Evolutionary conservation across 108 stramenopile genomes (phyloP).

Genomic region (Stephanodiscus triporus): DNA sequence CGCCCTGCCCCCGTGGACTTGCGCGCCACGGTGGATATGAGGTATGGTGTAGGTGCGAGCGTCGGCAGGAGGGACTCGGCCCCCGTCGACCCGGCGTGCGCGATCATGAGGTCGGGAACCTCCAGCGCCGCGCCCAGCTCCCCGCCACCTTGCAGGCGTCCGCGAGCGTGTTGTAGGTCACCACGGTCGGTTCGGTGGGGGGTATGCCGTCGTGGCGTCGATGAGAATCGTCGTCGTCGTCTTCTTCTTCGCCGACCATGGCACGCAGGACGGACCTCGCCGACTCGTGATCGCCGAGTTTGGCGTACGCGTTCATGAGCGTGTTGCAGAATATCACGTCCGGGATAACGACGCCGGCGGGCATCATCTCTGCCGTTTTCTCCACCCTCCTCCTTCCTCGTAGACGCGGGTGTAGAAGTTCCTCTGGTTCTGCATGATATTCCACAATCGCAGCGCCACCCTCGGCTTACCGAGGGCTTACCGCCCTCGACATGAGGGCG

Average conservation of each 20-base stretch:
- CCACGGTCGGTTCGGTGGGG: constrained; percentile 60
- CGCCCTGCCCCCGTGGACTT: constrained; percentile 42
- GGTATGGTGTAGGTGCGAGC: constrained; percentile 76
- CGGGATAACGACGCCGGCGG: constrained; percentile 44
- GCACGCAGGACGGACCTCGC: constrained; percentile 70
- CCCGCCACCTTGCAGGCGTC: constrained; percentile 77
- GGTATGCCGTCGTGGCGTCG: constrained; percentile 54
- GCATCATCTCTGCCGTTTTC: constrained; percentile 14
- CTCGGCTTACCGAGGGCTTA: constrained; percentile 68
- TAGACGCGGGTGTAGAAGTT: constrained; percentile 70
- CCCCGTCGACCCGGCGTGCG: constrained; percentile 46
- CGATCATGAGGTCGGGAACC: constrained; percentile 48
- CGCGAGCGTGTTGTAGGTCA: constrained; percentile 85
- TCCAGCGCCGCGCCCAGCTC: constrained; percentile 72
- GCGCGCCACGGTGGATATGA: constrained; percentile 84
- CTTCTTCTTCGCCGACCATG: no score
- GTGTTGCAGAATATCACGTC: constrained; percentile 88
- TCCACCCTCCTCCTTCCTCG: no score
- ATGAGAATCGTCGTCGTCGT: no score
- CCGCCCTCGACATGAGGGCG: constrained; percentile 88
- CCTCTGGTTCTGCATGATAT: constrained; percentile 62
- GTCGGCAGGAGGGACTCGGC: constrained; percentile 52
- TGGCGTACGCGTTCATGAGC: constrained; percentile 87
- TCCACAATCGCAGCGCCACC: constrained; percentile 84
- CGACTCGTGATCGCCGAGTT: constrained; percentile 60